Evolutionary conservation across 345 rosid genomes (phyloP), one percentile per base, ranked within the genome.

Genomic region (Clarkia xantiana): DNA sequence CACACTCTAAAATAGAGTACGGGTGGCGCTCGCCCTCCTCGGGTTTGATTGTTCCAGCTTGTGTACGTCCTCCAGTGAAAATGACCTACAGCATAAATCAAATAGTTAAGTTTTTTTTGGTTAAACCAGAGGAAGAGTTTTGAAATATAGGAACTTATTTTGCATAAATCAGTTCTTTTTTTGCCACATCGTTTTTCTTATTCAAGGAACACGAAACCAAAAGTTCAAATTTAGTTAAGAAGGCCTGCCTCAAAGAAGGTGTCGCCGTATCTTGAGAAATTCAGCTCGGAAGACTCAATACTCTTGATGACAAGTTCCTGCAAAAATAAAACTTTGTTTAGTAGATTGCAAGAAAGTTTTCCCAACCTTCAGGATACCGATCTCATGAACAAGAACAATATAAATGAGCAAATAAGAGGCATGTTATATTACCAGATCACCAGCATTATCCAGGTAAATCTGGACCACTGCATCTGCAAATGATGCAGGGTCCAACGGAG

Each of bases 1-100:
- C 94, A 60, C 91, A 75, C 60, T 84, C 97, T 46, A 93, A 66
- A 45, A 93, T 68, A 64, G 95, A 84, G 80, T 84, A 82, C 56
- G 84, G 57, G 57, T 93, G 99, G 51, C 91, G 88, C 71, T 84
- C 99, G 62, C 99, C 96, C 75, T 93, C 99, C 72, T 93, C 99
- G 67, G 95, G 76, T 64, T 93, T 87, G 36, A 82, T 82, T 54
- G 96, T 80, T 49, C 99, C 96, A 58, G 99, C 79, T 74, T 93
- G 99, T 8, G 96, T 84, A 14, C 96, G 99, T 40, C 95, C 99
- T 71, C 99, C 99, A 11, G 79, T 82, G 75, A 93, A 93, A 68
- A 74, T 75, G 64, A 93, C 82, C 94, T 83, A 71, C 64, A 13
- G 87, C 82, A 86, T 83, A 71, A 64, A 9, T 9, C 15, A 10